Evolutionary conservation across 768 basidiomycete species (phyloP).

Genomic region (Lactifluus piperatus): DNA sequence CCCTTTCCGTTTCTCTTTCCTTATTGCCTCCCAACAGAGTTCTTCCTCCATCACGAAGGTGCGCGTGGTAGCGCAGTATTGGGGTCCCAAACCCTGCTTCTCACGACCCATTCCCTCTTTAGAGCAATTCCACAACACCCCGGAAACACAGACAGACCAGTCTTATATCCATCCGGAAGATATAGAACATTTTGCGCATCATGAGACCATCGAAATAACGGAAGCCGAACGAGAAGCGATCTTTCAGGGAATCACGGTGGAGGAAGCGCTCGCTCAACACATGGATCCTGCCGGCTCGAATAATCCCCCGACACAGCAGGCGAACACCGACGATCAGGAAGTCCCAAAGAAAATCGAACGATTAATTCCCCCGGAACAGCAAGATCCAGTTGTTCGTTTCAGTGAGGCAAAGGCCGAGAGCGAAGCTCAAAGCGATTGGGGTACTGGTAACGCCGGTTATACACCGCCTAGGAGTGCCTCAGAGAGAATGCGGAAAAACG

Average conservation of each 20-base stretch:
- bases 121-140: slow-evolving; percentile 92
- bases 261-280: slow-evolving; percentile 55
- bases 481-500: slow-evolving; percentile 75
- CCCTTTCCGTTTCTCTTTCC: slow-evolving; percentile 2
- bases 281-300: slow-evolving; percentile 12
- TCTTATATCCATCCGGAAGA: slow-evolving; percentile 93
- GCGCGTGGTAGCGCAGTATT: slow-evolving; percentile 21
- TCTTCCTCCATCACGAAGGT: slow-evolving; percentile 98
- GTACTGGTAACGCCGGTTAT: slow-evolving; percentile 61
- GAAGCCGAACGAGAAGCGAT: slow-evolving; percentile 81
- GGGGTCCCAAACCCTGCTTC: not conserved
- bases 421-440: slow-evolving; percentile 57
- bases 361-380: slow-evolving; percentile 54
- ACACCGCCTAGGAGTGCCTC: slow-evolving; percentile 59
- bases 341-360: slow-evolving; percentile 38
- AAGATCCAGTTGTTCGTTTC: slow-evolving; percentile 58
- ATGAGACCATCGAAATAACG: slow-evolving; percentile 73
- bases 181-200: slow-evolving; percentile 84
- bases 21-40: slow-evolving; percentile 41
- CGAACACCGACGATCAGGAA: slow-evolving; percentile 12
- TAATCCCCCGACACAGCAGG: slow-evolving; percentile 2
- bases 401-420: slow-evolving; percentile 46
- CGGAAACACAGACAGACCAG: slow-evolving; percentile 95
- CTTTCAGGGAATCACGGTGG: slow-evolving; percentile 74
- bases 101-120: slow-evolving; percentile 4